Evolutionary conservation across 176 grass and related monocot genomes (phyloP), one percentile per base, ranked within the genome.

Genomic region (Carex parvula): DNA sequence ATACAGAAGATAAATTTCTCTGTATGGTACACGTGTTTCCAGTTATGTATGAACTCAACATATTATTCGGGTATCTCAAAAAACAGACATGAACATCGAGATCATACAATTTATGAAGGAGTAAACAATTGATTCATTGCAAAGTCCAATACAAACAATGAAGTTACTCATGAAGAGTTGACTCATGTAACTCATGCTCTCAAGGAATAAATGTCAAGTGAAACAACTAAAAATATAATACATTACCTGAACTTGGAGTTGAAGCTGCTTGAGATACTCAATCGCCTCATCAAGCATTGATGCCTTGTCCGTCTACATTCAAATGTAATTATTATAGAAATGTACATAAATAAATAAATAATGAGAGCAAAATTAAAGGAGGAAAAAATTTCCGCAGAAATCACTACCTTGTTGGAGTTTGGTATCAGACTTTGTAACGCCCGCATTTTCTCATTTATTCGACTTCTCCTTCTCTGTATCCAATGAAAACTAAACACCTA

Each of bases 371-470:
- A 76, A 22, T 21, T 12, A 44, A 50, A 60, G 13, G 17, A 86
- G 7, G 14, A n/a, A 33, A 29, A 52, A 70, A 13, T 41, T 69
- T 70, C 3, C 26, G 26, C 7, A 65, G 4, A 59, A 73, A 56
- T 83, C 52, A 56, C 73, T 68, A 94, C 95, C 92, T 98, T 98
- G 86, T 94, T 98, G 52, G 95, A 98, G 61, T 98, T 93, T 8
- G 95, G 95, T 89, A 95, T 95, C 69, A 98, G 80, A 86, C 89
- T 94, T 85, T 98, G 95, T 86, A 98, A 60, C 24, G 95, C 95
- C 50, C 94, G 94, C 95, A 98, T 98, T 90, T 98, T 98, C 89
- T 98, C 92, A 84, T 98, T 98, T 85, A 98, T 98, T 82, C 58
- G 88, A 84, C 92, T 98, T 90, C 95, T 93, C 86, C 95, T 90